Percentiles rank a stretch among this genome's conserved stretches.
These are phyloP conservation scores for Bruguiera hainesii DNA, from an alignment of 441 rosid species.

Conservation along the genomic window DNA sequence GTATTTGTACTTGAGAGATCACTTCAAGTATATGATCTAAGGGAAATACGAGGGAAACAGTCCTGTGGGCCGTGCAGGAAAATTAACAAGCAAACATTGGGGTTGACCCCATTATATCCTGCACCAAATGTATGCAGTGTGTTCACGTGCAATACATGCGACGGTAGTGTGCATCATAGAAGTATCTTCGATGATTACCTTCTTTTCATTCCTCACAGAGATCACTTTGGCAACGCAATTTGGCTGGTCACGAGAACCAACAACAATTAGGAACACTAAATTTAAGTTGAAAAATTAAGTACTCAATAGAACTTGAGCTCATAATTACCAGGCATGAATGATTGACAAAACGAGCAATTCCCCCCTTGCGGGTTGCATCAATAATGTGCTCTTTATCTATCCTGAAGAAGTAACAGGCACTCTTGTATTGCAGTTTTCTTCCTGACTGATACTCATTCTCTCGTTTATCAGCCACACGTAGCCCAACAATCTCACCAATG, in stretches of 20 bases:
- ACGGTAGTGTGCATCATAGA: background rate
- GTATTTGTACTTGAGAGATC: background rate
- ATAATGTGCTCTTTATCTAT: conserved; percentile 62
- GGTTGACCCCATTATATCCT: background rate
- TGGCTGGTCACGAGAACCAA: conserved; percentile 39
- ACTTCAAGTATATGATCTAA: background rate
- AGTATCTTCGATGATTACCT: conserved; percentile 32
- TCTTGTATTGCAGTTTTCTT: conserved; percentile 49
- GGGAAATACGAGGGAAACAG: background rate
- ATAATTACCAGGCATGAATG: conserved; percentile 54
- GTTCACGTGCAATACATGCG: background rate
- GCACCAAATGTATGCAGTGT: background rate
- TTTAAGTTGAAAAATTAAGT: background rate
- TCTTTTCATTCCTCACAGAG: conserved; percentile 50
- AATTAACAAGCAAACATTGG: background rate
- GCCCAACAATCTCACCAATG: conserved; percentile 55
- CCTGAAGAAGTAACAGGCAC: conserved; percentile 63
- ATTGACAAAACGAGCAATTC: conserved; percentile 63
- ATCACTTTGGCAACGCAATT: conserved; percentile 60
- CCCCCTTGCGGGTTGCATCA: conserved; percentile 56
- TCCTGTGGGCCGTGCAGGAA: background rate
- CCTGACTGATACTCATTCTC: conserved; percentile 50
- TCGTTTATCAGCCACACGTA: conserved; percentile 50
- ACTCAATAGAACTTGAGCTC: background rate
- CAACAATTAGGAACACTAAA: conserved; percentile 15